Evolutionary conservation across 2,329 filamentous ascomycete genomes (phyloP).

Genomic region (Colletotrichum tanaceti): DNA sequence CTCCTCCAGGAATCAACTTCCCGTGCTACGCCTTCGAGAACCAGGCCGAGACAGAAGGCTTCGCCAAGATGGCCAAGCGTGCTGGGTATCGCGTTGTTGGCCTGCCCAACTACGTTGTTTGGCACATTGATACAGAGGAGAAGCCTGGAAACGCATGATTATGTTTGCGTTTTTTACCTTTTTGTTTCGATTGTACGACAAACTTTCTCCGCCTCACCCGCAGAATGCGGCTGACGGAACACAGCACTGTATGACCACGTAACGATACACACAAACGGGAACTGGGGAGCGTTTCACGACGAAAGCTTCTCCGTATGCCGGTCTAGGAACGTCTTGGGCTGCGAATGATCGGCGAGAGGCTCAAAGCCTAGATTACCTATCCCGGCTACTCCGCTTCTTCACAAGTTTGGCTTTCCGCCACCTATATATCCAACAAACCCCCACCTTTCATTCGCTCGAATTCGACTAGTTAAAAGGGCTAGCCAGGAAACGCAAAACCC

Average conservation of each 20-base stretch:
- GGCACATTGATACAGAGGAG: constrained; percentile 97
- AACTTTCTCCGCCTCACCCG: constrained; percentile 37
- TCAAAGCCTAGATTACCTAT: constrained; percentile 19
- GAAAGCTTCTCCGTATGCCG: constrained; percentile 28
- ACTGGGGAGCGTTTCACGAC: constrained; percentile 32
- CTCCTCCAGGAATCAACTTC: constrained; percentile 86
- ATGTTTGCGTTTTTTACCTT: constrained; percentile 13
- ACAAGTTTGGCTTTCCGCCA: constrained; percentile 26
- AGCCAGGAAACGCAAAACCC: constrained; percentile 21
- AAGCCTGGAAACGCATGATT: constrained; percentile 80
- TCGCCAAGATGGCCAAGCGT: constrained; percentile 97
- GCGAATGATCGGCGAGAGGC: constrained; percentile 19
- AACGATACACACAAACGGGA: constrained; percentile 38
- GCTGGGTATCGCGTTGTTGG: constrained; percentile 94
- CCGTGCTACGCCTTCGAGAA: constrained; percentile 97
- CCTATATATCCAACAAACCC: constrained; percentile 32
- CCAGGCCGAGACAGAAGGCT: constrained; percentile 98
- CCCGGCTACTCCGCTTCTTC: constrained; percentile 23
- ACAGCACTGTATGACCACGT: constrained; percentile 40
- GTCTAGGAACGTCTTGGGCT: constrained; percentile 31
- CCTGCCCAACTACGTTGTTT: constrained; percentile 96
- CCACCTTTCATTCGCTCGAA: constrained; percentile 20
- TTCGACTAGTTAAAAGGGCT: constrained; percentile 7
- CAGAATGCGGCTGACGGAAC: constrained; percentile 39
- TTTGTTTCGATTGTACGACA: constrained; percentile 40